Percentiles rank a stretch among this genome's conserved stretches.
Evolutionary conservation across 2,329 filamentous ascomycete genomes (phyloP).

Genomic region (Claviceps sorghi): DNA sequence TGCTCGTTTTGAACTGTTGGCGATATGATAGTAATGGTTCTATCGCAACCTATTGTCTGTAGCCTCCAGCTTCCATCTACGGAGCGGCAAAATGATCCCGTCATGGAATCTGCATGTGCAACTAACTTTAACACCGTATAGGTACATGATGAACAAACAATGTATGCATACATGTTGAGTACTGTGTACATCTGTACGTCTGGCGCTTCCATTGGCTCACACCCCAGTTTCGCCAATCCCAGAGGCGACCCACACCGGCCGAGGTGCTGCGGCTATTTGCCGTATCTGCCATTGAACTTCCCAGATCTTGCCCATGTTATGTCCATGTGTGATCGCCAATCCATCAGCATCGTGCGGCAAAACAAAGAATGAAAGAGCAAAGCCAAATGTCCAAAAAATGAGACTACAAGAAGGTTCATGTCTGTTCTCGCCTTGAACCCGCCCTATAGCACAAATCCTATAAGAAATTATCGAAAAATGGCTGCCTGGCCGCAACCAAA

Average conservation of each 20-base stretch:
- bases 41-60: too few species aligned
- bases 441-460: constrained; percentile 13
- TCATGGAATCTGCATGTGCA: too few species aligned
- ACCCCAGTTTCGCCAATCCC: background rate
- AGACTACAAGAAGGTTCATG: background rate
- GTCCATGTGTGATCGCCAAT: background rate
- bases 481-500: constrained; percentile 40
- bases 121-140: too few species aligned
- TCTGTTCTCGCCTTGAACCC: background rate
- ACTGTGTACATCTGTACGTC: too few species aligned
- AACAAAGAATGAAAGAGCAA: background rate
- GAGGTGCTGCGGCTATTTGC: constrained; percentile 5
- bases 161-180: too few species aligned
- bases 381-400: too few species aligned
- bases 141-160: too few species aligned
- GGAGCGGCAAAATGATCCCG: too few species aligned
- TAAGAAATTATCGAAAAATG: constrained; percentile 25
- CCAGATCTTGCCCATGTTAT: background rate
- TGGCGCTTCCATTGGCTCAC: background rate
- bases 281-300: background rate
- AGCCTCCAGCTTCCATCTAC: too few species aligned
- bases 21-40: too few species aligned
- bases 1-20: too few species aligned
- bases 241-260: constrained; percentile 1
- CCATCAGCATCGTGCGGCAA: background rate